Base-by-base conservation (phyloP, 2,329 filamentous ascomycete species). In the Ophiostoma ips region DNA sequence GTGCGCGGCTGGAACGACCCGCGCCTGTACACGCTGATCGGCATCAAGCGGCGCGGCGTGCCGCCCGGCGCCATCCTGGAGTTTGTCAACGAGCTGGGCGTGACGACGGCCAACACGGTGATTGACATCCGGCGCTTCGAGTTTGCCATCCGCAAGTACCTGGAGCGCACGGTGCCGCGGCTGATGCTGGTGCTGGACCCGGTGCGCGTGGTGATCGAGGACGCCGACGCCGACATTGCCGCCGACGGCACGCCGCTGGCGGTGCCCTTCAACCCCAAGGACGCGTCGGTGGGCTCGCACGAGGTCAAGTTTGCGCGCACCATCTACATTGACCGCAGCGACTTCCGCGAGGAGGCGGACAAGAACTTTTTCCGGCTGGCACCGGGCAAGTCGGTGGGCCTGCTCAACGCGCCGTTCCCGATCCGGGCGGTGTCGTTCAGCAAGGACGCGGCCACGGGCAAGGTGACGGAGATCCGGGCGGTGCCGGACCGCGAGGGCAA, bases 1-100 rank as follows among this genome's bases (percentile, higher is more conserved):
- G 89, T 96, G 9, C 78, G 84, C 36, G 86, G 79, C 50, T 95
- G 89, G 87, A 86, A 95, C 58, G 90, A 95, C 60, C 90, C 89
- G 11, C 77, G 90, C 34, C 72, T 96, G 5, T 95, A 87, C 68
- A 95, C 89, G 1, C 71, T 95, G 19, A 88, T 92, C 53, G 87
- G 79, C 2, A 77, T 95, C 48, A 82, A 86, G 51, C 78, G 90
- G 47, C 79, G 89, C 52, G 90, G 90, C 62, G 78, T 95, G 0
- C 90, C 90, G 1, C 88, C 90, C 0, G 86, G 86, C 21, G 89
- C 89, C 2, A 84, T 95, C 53, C 77, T 95, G 52, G 83, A 86
- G 51, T 96, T 95, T 60, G 81, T 95, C 53, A 87, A 88, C 58
- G 88, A 95, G 65, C 79, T 95, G 18, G 90, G 90, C 34, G 88